Evolutionary conservation across 176 grass and related monocot genomes (phyloP).

Genomic region (Oryza nivara): DNA sequence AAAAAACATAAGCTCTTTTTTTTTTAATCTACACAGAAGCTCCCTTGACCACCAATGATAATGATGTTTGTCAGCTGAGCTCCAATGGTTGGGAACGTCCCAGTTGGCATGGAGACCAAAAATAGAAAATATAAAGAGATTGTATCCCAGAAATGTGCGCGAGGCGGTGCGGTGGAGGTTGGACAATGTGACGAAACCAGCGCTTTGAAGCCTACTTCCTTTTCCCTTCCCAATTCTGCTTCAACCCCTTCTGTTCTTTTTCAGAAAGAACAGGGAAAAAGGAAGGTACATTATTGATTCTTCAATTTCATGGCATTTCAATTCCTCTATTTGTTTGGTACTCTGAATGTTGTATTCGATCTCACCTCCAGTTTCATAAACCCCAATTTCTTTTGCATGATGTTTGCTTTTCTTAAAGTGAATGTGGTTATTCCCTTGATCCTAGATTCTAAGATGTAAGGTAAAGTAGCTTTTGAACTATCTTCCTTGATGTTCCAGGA

Average conservation of each 20-base stretch:
- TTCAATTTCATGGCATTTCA: background rate
- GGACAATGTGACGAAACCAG: conserved; percentile 46
- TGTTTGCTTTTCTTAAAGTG: background rate
- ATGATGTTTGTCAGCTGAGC: conserved; percentile 11
- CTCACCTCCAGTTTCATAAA: background rate
- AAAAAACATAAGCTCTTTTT: no score
- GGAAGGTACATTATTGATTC: conserved; percentile 29
- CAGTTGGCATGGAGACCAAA: conserved; percentile 40
- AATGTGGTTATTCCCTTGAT: conserved; percentile 15
- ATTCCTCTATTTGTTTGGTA: background rate
- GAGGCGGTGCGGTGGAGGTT: conserved; percentile 36
- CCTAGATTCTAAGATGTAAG: background rate
- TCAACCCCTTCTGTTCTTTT: conserved; percentile 52
- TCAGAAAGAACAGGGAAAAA: conserved; percentile 34
- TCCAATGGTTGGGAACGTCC: conserved; percentile 13
- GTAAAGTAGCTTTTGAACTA: background rate
- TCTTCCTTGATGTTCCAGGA: background rate
- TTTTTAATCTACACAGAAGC: background rate
- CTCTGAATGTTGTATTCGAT: background rate
- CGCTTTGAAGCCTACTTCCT: conserved; percentile 48
- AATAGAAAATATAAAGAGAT: conserved; percentile 30
- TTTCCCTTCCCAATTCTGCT: conserved; percentile 25
- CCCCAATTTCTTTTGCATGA: background rate
- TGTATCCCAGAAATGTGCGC: conserved; percentile 38
- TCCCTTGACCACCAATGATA: conserved; percentile 16